These are phyloP conservation scores for Syncephalastrum monosporum DNA, from an alignment of 371 early-diverging fungal genomes.

Conservation along the genomic window DNA sequence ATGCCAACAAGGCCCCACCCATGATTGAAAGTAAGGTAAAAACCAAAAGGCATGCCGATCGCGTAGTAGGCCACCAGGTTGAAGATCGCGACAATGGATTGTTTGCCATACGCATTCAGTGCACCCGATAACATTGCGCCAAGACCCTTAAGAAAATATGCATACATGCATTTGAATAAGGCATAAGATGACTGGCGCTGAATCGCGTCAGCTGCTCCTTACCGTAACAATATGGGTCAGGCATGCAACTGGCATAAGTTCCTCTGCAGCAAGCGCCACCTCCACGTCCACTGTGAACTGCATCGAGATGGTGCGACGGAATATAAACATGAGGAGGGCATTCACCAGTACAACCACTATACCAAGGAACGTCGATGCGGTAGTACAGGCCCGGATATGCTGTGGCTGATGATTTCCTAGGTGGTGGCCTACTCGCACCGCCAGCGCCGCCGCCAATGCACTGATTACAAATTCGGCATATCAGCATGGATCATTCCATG, in stretches of 20 bases:
- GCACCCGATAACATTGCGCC: slow-evolving; percentile 35
- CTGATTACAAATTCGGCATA: slow-evolving; percentile 10
- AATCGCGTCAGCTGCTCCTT: neutral
- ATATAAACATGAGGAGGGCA: slow-evolving; percentile 15
- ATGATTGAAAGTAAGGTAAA: slow-evolving; percentile 27
- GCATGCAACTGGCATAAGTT: slow-evolving; percentile 73
- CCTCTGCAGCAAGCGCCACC: slow-evolving; percentile 44
- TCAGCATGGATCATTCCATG: neutral
- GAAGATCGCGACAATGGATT: slow-evolving; percentile 33
- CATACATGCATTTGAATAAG: too few relatives aligned
- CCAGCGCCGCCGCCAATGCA: slow-evolving; percentile 27
- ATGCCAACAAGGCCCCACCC: slow-evolving; percentile 35
- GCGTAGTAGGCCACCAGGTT: slow-evolving; percentile 35
- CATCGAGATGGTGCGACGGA: slow-evolving; percentile 24
- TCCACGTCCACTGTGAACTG: slow-evolving; percentile 47
- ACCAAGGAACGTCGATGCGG: too few relatives aligned
- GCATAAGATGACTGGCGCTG: too few relatives aligned
- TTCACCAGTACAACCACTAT: too few relatives aligned
- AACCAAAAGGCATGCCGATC: slow-evolving; percentile 39
- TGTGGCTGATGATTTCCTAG: slow-evolving; percentile 20
- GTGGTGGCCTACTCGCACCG: slow-evolving; percentile 42
- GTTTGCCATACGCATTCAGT: slow-evolving; percentile 41
- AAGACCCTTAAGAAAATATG: slow-evolving; percentile 20
- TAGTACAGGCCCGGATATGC: too few relatives aligned
- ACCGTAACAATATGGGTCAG: slow-evolving; percentile 67